Percentiles rank a stretch among this genome's conserved stretches.
These are phyloP conservation scores for Diophrys appendiculata DNA, from an alignment of 73 alveolate genomes.

Conservation along the genomic window DNA sequence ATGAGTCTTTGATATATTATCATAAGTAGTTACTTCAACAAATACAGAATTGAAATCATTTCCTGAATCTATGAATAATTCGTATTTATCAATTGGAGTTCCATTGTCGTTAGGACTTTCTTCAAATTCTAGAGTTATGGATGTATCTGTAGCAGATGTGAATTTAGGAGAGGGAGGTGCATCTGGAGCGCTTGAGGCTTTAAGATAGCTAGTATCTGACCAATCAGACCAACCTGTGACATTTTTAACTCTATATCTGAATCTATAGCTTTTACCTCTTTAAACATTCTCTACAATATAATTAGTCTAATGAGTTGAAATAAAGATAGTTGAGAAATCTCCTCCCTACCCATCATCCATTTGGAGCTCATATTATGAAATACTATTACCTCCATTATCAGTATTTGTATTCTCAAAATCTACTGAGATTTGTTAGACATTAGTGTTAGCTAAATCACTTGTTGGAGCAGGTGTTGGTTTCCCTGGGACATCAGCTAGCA, in stretches of 20 bases:
- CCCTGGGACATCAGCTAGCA: constrained; percentile 59
- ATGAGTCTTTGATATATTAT: background rate
- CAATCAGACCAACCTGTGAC: constrained; percentile 56
- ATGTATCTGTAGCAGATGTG: constrained; percentile 12
- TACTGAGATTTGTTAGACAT: constrained; percentile 25
- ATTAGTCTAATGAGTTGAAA: constrained; percentile 13
- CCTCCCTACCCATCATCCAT: constrained; percentile 59
- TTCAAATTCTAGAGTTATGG: constrained; percentile 28
- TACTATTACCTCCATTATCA: constrained; percentile 48
- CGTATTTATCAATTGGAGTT: constrained; percentile 14
- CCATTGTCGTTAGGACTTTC: constrained; percentile 53
- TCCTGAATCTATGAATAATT: constrained; percentile 49
- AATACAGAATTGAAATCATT: constrained; percentile 17
- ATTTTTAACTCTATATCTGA: constrained; percentile 49
- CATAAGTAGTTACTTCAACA: background rate
- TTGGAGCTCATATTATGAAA: constrained; percentile 31
- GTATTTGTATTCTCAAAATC: constrained; percentile 23
- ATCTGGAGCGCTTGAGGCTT: constrained; percentile 48
- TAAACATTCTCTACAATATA: constrained; percentile 21
- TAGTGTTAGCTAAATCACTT: constrained; percentile 17
- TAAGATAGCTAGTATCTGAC: constrained; percentile 24
- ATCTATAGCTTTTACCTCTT: constrained; percentile 54
- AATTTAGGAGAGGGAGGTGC: constrained; percentile 62
- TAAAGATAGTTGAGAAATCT: constrained; percentile 38
- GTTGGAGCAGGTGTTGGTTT: constrained; percentile 27